A percentile compares a stretch with the other conserved stretches of the same genome.
phyloP scores from a whole-genome alignment of 2,329 filamentous ascomycete species.

The Aspergillus bombycis region DNA sequence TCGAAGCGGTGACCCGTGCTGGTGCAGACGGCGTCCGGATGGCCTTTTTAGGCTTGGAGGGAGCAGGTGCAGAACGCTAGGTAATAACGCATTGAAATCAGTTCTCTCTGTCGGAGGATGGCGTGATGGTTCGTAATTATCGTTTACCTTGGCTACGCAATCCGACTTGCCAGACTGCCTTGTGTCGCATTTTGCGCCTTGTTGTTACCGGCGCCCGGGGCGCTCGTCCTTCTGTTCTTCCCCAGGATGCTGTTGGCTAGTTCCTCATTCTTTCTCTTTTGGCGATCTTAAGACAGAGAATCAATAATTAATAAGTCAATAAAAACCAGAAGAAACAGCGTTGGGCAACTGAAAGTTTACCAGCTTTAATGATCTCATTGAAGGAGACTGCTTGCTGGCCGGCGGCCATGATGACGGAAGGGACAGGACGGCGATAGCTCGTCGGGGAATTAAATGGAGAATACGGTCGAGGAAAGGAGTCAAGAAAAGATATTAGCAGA shows the following conservation, averaged over 20 bases:
- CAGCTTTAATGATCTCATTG: slow-evolving; percentile 56
- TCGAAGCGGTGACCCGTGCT: slow-evolving; percentile 22
- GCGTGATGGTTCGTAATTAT: not conserved
- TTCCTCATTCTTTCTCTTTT: slow-evolving; percentile 58
- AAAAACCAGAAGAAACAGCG: not conserved
- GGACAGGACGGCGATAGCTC: not conserved
- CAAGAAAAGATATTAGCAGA: not conserved
- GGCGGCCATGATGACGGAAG: slow-evolving; percentile 37
- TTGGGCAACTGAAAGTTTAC: slow-evolving; percentile 35
- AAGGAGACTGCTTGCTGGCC: slow-evolving; percentile 48
- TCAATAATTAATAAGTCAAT: slow-evolving; percentile 5
- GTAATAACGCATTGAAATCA: slow-evolving; percentile 5
- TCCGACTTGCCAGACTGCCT: slow-evolving; percentile 60
- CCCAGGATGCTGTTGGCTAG: slow-evolving; percentile 64
- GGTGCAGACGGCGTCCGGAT: slow-evolving; percentile 36
- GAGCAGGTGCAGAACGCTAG: slow-evolving; percentile 47
- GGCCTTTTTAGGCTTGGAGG: slow-evolving; percentile 40
- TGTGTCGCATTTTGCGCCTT: slow-evolving; percentile 48
- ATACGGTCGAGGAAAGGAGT: not conserved
- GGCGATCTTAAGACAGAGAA: slow-evolving; percentile 46
- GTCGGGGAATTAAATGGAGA: not conserved
- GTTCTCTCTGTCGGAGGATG: slow-evolving; percentile 7
- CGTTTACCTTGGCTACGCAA: slow-evolving; percentile 59
- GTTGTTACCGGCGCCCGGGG: slow-evolving; percentile 46
- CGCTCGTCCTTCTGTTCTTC: slow-evolving; percentile 53